Base-by-base conservation (phyloP, 176 grass and related monocot species). In the Dendrocalamus sinicus region DNA sequence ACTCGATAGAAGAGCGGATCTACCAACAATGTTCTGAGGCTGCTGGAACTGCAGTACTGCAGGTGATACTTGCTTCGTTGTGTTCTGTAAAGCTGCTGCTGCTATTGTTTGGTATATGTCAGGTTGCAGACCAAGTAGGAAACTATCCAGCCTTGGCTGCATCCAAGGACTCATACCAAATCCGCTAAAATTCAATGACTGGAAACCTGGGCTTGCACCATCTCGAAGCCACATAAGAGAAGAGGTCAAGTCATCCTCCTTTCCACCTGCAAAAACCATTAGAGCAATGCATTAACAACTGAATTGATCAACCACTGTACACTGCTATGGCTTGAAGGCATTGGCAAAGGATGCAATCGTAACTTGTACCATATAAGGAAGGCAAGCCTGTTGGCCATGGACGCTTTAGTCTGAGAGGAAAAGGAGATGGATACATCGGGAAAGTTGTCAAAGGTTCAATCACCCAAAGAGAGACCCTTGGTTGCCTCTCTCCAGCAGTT, bases 401-500 rank as follows among this genome's bases (percentile, higher is more conserved):
- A 15, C 92, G 92, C 89, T 99, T 99, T 69, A 99, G 86, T 54
- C 96, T 90, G 55, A 98, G 90, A 68, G 89, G 90, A 86, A 98
- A 98, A 84, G 93, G 91, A 80, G 93, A 89, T 77, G 96, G 92
- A 82, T 98, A 95, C 93, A 98, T 98, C 13, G 96, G 93, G 67
- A 95, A 98, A 83, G 90, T 98, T 67, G 96, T 98, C 69, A 98
- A 76, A 39, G 96, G 97, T 72, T 99, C 97, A 63, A 99, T 96
- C 69, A 96, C 94, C 93, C 97, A 96, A 61, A 96, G 92, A 71
- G 97, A 99, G 55, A 93, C 97, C 86, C 97, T 96, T 55, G 97
- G 97, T 43, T 96, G 94, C 88, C 94, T 96, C 84, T 99, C 94
- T 73, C 94, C 93, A 69, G 94, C 87, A 73, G 93, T 99, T 64